Evolutionary conservation across 495 filamentous ascomycete genomes (phyloP), one percentile per base, ranked within the genome.

Genomic region (Aspergillus heteromorphus): DNA sequence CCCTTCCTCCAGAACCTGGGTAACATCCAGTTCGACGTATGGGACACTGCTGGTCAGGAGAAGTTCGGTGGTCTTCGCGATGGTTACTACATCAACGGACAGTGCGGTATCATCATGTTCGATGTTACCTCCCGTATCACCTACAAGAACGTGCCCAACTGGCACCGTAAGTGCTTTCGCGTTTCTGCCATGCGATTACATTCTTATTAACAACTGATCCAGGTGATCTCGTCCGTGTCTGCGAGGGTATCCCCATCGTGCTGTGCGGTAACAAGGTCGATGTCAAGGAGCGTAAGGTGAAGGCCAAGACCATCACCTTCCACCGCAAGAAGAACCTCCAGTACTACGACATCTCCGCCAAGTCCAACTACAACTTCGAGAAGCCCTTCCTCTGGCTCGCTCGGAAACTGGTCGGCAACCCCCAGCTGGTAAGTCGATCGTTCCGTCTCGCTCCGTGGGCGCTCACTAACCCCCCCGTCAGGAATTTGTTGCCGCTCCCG

Each of bases 331-430:
- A 99, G 87, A 97, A 97, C 79, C 85, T 99, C 16, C 95, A 99
- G 75, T 99, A 99, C 85, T 99, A 99, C 83, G 95, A 99, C 60
- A 99, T 99, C 72, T 96, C 90, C 45, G 95, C 95, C 72, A 99
- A 99, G 83, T 96, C 91, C 63, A 99, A 99, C 80, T 99, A 99
- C 81, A 99, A 99, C 87, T 99, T 99, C 79, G 95, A 99, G 87
- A 99, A 99, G 85, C 95, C 95, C 56, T 99, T 99, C 88, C 85
- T 99, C 57, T 99, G 95, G 95, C 87, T 99, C 64, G 95, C 93
- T 50, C 85, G 95, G 68, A 97, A 99, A 85, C 83, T 97, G 45
- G 95, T 96, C 56, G 95, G 93, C 71, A 97, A 99, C 81, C 82
- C 88, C 59, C 73, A 76, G 60, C 77, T 99, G 71, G 91, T 96